Evolutionary conservation across 2,329 filamentous ascomycete species (phyloP), one percentile per base, ranked within the genome.

Genomic region (Shiraia bambusicola): DNA sequence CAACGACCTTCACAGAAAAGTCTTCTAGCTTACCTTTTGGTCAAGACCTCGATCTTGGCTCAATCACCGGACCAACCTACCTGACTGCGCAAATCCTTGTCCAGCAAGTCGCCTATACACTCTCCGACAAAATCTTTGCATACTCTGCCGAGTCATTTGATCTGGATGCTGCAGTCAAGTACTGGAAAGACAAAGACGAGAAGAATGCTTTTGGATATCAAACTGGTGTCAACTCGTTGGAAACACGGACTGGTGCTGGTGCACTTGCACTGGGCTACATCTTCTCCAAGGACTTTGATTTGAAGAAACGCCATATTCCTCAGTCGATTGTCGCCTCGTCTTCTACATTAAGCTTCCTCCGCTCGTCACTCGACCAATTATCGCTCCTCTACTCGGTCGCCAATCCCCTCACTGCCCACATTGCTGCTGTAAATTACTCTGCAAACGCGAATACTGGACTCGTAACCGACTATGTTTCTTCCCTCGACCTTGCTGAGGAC

Each of bases 121-220:
- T 98, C 48, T 97, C 92, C 42, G 91, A 97, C 77, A 95, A 95
- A 78, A 84, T 97, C 73, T 98, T 95, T 75, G 87, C 91, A 42
- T 97, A 95, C 76, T 97, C 92, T 2, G 89, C 91, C 19, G 88
- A 95, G 63, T 87, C 88, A 11, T 97, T 96, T 63, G 88, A 94
- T 66, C 80, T 98, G 52, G 92, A 97, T 68, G 71, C 84, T 49
- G 89, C 91, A 33, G 84, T 88, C 39, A 87, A 85, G 69, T 72
- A 82, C 55, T 98, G 93, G 93, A 78, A 82, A 35, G 70, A 73
- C 19, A 73, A 81, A 49, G 75, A 80, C 49, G 84, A 89, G 65
- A 76, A 78, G 66, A 98, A 98, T 74, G 82, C 86, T 50, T 83
- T 91, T 72, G 88, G 88, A 58, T 87, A 91, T 64, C 73, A 82